Conservation (phyloP, 768 basidiomycete genomes). For the Galerina sulciceps region DNA sequence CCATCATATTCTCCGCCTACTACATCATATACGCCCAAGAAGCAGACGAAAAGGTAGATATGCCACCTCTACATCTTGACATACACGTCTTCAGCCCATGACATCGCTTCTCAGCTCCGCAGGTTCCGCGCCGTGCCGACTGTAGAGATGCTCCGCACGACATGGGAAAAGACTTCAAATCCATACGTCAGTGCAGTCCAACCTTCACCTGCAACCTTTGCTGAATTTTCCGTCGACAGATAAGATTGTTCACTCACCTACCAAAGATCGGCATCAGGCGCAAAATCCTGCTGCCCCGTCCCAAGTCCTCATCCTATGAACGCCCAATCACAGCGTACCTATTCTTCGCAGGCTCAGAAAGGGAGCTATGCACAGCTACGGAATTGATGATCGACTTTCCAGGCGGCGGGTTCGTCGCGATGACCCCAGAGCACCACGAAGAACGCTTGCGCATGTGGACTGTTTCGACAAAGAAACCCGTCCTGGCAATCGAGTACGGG, state of each 20-base stretch:
- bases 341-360: conserved; percentile 76
- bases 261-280: conserved; percentile 69
- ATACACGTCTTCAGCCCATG: background rate
- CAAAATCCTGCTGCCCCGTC: conserved; percentile 84
- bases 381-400: conserved; percentile 93
- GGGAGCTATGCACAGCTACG: conserved; percentile 63
- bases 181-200: conserved; percentile 67
- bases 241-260: conserved; percentile 69
- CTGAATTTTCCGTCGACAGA: conserved; percentile 40
- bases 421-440: conserved; percentile 96
- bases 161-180: conserved; percentile 97
- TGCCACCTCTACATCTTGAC: background rate
- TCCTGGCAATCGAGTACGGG: conserved; percentile 90
- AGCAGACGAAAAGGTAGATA: conserved; percentile 89
- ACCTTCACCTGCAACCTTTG: background rate
- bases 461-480: conserved; percentile 71
- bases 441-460: conserved; percentile 92
- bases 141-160: conserved; percentile 92
- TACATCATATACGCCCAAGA: conserved; percentile 88
- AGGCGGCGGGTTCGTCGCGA: conserved; percentile 96
- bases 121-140: conserved; percentile 92
- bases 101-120: conserved; percentile 62
- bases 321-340: conserved; percentile 85
- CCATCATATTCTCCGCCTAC: conserved; percentile 84
- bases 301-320: conserved; percentile 71